Base-by-base conservation (phyloP, 345 rosid genomes). In the Eutrema japonicum region DNA sequence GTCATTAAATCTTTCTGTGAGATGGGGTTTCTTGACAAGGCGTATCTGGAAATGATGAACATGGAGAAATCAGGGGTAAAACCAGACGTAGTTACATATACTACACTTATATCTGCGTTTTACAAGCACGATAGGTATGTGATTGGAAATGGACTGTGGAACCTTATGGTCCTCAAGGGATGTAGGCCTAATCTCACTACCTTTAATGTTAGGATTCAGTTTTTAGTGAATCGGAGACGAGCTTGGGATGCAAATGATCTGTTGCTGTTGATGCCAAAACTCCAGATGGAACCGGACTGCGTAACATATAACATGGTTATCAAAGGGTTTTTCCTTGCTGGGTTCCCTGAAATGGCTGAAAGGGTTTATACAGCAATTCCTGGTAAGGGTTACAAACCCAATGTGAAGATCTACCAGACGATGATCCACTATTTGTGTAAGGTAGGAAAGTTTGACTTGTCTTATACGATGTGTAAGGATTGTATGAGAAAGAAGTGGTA, bases 91-190 rank as follows among this genome's bases (percentile, higher is more conserved):
- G 40, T 89, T 65, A 89, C 93, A 2, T 91, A 80, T 58, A 89
- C 93, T 9, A 91, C 93, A 5, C 93, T 91, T 74, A 71, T 87
- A 51, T 83, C 93, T 0, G 87, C 96, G 27, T 86, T 76, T 60
- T 91, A 89, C 83, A 84, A 81, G 80, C 74, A 66, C 2, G 79
- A 85, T n/a, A 72, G 77, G 35, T 73, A 70, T 29, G 80, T 83
- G 79, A 73, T 89, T 73, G 88, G 90, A 48, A 87, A 89, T 49
- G 96, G 97, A 12, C 57, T 89, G 72, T 91, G 97, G 97, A 91
- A 89, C 72, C 86, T 79, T 71, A 89, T 89, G 96, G 81, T 89
- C 64, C 87, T 70, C 60, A 89, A 83, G 78, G 87, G 97, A 2
- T 87, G 96, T 62, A 82, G 45, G 49, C 97, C 97, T 38, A 87